phyloP scores from a whole-genome alignment of 306 rosid species.

The Datisca glomerata region DNA sequence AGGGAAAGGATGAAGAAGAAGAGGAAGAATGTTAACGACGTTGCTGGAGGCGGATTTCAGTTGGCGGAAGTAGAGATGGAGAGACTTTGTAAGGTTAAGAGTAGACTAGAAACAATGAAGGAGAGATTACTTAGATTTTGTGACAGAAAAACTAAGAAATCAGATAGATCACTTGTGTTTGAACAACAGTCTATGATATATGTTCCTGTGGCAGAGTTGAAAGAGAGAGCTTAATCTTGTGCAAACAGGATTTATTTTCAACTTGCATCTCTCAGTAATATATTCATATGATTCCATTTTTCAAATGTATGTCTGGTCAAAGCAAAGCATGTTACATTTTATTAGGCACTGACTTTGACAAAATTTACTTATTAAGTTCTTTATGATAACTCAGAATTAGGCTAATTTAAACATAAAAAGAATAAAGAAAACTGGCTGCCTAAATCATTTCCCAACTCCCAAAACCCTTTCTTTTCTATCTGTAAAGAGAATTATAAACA shows the following conservation, averaged over 20 bases:
- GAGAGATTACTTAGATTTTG: constrained; percentile 31
- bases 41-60: constrained; percentile 24
- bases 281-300: neutral
- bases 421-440: too few species aligned
- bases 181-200: constrained; percentile 37
- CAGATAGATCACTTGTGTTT: constrained; percentile 14
- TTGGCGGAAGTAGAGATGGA: constrained; percentile 32
- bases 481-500: too few species aligned
- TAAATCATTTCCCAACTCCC: too few species aligned
- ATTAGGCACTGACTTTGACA: too few species aligned
- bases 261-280: neutral
- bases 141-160: constrained; percentile 20
- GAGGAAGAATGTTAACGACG: constrained; percentile 20
- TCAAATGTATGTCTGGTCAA: too few species aligned
- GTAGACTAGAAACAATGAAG: constrained; percentile 34
- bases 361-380: too few species aligned
- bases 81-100: constrained; percentile 43
- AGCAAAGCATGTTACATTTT: too few species aligned
- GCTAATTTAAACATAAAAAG: too few species aligned
- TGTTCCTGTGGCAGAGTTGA: constrained; percentile 68
- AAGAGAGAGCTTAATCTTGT: constrained; percentile 46
- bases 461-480: too few species aligned
- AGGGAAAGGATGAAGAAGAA: constrained; percentile 33
- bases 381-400: too few species aligned
- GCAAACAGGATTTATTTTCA: neutral